Evolutionary conservation across 2,329 filamentous ascomycete genomes (phyloP).

Genomic region (Sporothrix dimorphospora): DNA sequence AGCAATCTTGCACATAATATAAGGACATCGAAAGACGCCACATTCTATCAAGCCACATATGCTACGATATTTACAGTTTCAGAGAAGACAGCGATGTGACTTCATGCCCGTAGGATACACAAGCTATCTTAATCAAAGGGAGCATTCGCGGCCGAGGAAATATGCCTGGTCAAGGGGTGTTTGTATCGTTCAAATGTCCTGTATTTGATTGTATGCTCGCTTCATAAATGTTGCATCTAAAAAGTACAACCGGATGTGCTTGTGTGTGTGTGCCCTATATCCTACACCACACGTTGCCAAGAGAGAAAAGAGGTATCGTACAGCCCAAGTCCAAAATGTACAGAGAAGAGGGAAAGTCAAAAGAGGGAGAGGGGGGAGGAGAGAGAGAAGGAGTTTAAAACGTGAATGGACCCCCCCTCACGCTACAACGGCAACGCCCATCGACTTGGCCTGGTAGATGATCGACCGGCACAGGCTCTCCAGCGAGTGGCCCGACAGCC

Average conservation of each 20-base stretch:
- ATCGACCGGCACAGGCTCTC: conserved; percentile 74
- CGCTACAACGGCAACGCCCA: conserved; percentile 72
- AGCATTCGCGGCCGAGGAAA: background rate
- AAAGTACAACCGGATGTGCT: conserved; percentile 5
- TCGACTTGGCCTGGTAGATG: conserved; percentile 74
- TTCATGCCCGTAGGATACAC: background rate
- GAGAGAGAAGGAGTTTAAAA: background rate
- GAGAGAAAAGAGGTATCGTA: conserved; percentile 18
- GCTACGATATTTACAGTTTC: background rate
- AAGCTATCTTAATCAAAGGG: background rate
- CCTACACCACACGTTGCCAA: conserved; percentile 20
- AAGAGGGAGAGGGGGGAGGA: background rate
- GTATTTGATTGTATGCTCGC: conserved; percentile 19
- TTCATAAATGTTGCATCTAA: conserved; percentile 19
- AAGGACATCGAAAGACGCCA: background rate
- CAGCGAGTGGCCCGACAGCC: conserved; percentile 71
- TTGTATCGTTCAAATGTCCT: background rate
- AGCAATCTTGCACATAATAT: background rate
- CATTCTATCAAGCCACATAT: too few species aligned
- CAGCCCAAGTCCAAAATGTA: conserved; percentile 23
- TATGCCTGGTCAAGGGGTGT: background rate
- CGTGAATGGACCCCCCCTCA: conserved; percentile 40
- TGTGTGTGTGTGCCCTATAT: conserved; percentile 22
- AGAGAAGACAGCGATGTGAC: too few species aligned
- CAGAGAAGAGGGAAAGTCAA: background rate